phyloP scores from a whole-genome alignment of 495 filamentous ascomycete genomes.

The Neurospora sp. region DNA sequence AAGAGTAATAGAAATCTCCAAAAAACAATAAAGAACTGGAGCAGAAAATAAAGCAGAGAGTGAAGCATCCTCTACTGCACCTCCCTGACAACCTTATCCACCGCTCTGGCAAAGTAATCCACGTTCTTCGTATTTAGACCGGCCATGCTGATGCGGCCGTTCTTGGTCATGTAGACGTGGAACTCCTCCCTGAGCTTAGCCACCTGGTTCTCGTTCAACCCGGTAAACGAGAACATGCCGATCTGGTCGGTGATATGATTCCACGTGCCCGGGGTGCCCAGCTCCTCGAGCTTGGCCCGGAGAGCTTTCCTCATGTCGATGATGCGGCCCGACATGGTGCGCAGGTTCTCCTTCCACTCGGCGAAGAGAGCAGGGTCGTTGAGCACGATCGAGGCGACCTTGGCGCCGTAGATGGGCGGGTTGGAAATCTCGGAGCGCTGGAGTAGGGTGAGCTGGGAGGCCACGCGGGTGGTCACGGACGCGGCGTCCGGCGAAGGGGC shows the following conservation, averaged over 20 bases:
- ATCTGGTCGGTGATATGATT: slow-evolving; percentile 97
- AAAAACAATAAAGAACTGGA: background rate
- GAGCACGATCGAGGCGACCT: slow-evolving; percentile 71
- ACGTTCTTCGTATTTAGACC: slow-evolving; percentile 86
- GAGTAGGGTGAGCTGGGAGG: slow-evolving; percentile 84
- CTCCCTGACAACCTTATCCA: slow-evolving; percentile 77
- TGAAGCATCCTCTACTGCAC: slow-evolving; percentile 13
- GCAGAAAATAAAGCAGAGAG: background rate
- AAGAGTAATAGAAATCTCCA: background rate
- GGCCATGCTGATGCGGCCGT: slow-evolving; percentile 94
- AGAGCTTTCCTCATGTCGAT: slow-evolving; percentile 76
- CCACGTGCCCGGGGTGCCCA: slow-evolving; percentile 84
- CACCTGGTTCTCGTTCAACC: slow-evolving; percentile 80
- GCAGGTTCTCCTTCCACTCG: slow-evolving; percentile 91
- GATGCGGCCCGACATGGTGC: slow-evolving; percentile 91
- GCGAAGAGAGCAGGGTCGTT: slow-evolving; percentile 75
- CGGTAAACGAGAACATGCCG: slow-evolving; percentile 98
- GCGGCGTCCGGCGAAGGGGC: slow-evolving; percentile 55
- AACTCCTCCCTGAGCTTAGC: slow-evolving; percentile 63
- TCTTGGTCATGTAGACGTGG: slow-evolving; percentile 99
- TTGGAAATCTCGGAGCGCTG: slow-evolving; percentile 97
- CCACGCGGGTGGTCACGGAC: slow-evolving; percentile 54
- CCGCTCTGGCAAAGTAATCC: slow-evolving; percentile 81
- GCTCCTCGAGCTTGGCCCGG: slow-evolving; percentile 63
- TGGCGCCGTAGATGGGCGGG: slow-evolving; percentile 86